phyloP scores from a whole-genome alignment of 1,139 yeast species.

The Magnusiomyces ingens region DNA sequence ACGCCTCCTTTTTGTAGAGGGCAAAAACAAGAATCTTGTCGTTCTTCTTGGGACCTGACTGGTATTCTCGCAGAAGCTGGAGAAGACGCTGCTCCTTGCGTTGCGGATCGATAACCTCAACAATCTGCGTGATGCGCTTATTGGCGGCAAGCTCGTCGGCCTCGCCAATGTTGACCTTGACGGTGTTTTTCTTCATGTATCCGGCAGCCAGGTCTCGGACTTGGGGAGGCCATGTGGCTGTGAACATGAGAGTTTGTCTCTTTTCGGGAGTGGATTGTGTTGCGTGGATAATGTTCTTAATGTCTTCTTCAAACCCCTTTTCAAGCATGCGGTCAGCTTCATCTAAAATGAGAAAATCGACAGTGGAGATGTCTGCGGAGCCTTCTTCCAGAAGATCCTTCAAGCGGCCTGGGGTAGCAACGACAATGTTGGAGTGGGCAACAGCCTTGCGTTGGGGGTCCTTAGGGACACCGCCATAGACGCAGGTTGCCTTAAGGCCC shows the following conservation, averaged over 20 bases:
- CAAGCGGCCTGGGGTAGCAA: constrained; percentile 96
- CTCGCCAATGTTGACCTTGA: constrained; percentile 87
- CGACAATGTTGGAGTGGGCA: constrained; percentile 63
- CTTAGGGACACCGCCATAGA: constrained; percentile 97
- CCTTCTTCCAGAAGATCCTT: constrained; percentile 89
- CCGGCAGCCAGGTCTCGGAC: constrained; percentile 79
- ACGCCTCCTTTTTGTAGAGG: constrained; percentile 91
- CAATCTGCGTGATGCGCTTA: constrained; percentile 85
- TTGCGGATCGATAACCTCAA: constrained; percentile 83
- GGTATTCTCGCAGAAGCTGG: constrained; percentile 67
- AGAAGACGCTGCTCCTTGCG: constrained; percentile 73
- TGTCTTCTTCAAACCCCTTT: constrained; percentile 94
- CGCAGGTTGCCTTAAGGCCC: constrained; percentile 67
- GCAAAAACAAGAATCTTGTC: constrained; percentile 91
- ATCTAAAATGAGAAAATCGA: constrained; percentile 80
- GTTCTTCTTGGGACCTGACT: constrained; percentile 50
- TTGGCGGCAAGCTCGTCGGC: constrained; percentile 91
- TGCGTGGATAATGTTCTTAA: constrained; percentile 65
- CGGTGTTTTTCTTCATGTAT: constrained; percentile 74
- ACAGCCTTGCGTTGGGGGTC: constrained; percentile 76
- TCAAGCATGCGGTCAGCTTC: constrained; percentile 99
- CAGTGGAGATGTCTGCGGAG: constrained; percentile 58
- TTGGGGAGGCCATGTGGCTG: constrained; percentile 88
- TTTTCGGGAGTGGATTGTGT: constrained; percentile 36
- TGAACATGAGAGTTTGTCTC: constrained; percentile 83